Evolutionary conservation across 1,284 basidiomycete genomes (phyloP).

Genomic region (Amylostereum chailletii): DNA sequence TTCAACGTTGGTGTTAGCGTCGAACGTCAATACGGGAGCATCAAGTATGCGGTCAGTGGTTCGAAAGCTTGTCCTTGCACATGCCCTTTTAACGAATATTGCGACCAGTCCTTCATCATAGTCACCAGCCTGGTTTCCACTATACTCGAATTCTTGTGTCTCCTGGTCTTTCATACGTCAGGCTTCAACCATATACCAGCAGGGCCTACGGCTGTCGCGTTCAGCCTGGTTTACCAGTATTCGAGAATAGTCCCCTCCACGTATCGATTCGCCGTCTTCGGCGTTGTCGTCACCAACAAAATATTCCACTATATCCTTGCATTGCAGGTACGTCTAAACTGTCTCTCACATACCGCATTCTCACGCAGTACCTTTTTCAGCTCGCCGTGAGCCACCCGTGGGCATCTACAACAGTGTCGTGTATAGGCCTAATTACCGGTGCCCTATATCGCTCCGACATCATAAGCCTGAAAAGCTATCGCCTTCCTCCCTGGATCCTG

Average conservation of each 20-base stretch:
- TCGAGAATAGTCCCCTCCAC: conserved; percentile 66
- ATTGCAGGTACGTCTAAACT: conserved; percentile 6
- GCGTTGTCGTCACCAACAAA: conserved; percentile 71
- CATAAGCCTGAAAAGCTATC: conserved; percentile 65
- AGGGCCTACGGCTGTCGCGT: conserved; percentile 66
- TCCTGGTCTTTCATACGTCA: conserved; percentile 54
- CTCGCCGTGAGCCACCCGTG: conserved; percentile 62
- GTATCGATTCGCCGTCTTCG: conserved; percentile 72
- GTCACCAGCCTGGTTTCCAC: conserved; percentile 59
- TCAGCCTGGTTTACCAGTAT: conserved; percentile 76
- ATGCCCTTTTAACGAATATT: not conserved
- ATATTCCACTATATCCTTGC: conserved; percentile 19
- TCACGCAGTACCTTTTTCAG: conserved; percentile 25
- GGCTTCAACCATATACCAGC: conserved; percentile 68
- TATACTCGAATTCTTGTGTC: conserved; percentile 52
- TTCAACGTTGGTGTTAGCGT: conserved; percentile 68
- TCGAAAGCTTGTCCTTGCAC: not conserved
- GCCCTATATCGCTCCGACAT: conserved; percentile 76
- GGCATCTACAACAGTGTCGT: conserved; percentile 49
- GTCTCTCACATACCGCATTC: not conserved
- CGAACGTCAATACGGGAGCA: conserved; percentile 80
- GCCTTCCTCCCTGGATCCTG: conserved; percentile 52
- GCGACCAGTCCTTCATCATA: conserved; percentile 5
- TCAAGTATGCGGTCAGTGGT: conserved; percentile 78
- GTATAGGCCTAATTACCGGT: conserved; percentile 62